Percentiles rank a stretch among this genome's conserved stretches.
These are phyloP conservation scores for Paratinospora sagittata DNA, from an alignment of 164 flowering plant genomes.

Conservation along the genomic window DNA sequence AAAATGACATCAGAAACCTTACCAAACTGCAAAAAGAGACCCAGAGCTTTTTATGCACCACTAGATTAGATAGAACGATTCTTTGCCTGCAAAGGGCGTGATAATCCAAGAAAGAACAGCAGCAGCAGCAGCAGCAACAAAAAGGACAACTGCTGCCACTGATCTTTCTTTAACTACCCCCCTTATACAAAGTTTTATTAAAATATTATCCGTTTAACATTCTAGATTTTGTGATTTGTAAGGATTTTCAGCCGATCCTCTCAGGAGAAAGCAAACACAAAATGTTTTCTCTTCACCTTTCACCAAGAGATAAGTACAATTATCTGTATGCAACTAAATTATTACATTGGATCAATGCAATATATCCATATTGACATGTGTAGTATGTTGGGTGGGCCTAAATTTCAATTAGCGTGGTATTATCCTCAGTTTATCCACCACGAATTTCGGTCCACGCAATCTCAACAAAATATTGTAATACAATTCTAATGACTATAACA, in stretches of 20 bases:
- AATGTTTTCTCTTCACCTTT: background rate
- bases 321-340: too few relatives aligned
- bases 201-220: background rate
- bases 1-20: background rate
- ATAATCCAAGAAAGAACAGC: background rate
- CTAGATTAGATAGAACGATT: conserved; percentile 8
- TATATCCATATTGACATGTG: too few relatives aligned
- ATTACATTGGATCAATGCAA: too few relatives aligned
- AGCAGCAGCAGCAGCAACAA: conserved; percentile 8
- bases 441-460: too few relatives aligned
- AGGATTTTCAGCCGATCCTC: background rate
- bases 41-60: background rate
- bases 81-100: background rate
- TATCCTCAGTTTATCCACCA: too few relatives aligned
- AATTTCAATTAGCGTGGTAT: too few relatives aligned
- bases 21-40: background rate
- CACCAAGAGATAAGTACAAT: background rate
- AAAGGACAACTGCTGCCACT: conserved; percentile 18
- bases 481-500: too few relatives aligned
- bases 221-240: background rate
- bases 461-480: too few relatives aligned
- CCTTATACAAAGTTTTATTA: background rate
- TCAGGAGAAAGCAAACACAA: background rate
- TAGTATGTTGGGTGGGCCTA: too few relatives aligned
- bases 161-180: conserved; percentile 5